A percentile compares a stretch with the other conserved stretches of the same genome.
phyloP scores from a whole-genome alignment of 1,284 basidiomycete genomes.

The Ustilago sp. region DNA sequence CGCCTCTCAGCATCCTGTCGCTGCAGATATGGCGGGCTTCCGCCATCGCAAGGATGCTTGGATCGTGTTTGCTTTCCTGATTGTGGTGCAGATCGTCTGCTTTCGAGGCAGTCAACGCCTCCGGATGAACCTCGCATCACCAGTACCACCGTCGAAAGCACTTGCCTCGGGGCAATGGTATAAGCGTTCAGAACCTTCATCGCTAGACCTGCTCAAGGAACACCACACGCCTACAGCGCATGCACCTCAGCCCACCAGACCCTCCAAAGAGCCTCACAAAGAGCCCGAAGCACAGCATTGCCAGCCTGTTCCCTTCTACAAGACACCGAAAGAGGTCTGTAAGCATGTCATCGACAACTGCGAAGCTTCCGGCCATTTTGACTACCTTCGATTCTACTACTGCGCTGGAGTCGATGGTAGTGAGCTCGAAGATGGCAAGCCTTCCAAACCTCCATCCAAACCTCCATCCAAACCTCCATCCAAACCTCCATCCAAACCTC shows the following conservation, averaged over 20 bases:
- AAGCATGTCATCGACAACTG: slow-evolving; percentile 54
- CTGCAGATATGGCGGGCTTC: slow-evolving; percentile 35
- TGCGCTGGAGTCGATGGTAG: slow-evolving; percentile 43
- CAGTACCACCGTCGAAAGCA: slow-evolving; percentile 4
- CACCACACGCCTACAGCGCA: slow-evolving; percentile 8
- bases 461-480: slow-evolving; percentile 19
- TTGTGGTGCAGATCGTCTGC: slow-evolving; percentile 54
- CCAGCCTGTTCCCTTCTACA: slow-evolving; percentile 42
- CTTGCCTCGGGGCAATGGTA: slow-evolving; percentile 6
- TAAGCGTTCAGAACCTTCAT: slow-evolving; percentile 13
- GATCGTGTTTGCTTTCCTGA: slow-evolving; percentile 50
- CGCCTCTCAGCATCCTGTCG: slow-evolving; percentile 5
- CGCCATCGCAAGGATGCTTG: slow-evolving; percentile 50
- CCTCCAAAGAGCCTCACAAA: slow-evolving; percentile 12
- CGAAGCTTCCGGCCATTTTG: slow-evolving; percentile 50
- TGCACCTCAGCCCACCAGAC: slow-evolving; percentile 7
- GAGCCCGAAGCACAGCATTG: slow-evolving; percentile 23
- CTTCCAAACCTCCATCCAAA: slow-evolving; percentile 21
- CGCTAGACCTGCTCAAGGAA: slow-evolving; percentile 5
- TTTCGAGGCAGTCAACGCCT: slow-evolving; percentile 40
- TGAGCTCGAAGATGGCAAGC: slow-evolving; percentile 22
- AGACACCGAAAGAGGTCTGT: slow-evolving; percentile 47
- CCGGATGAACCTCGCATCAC: slow-evolving; percentile 13
- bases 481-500: slow-evolving; percentile 18
- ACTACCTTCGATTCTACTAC: slow-evolving; percentile 65